These are phyloP conservation scores for Plasmodium gallinaceum DNA, from an alignment of 169 alveolate species.

Conservation along the genomic window DNA sequence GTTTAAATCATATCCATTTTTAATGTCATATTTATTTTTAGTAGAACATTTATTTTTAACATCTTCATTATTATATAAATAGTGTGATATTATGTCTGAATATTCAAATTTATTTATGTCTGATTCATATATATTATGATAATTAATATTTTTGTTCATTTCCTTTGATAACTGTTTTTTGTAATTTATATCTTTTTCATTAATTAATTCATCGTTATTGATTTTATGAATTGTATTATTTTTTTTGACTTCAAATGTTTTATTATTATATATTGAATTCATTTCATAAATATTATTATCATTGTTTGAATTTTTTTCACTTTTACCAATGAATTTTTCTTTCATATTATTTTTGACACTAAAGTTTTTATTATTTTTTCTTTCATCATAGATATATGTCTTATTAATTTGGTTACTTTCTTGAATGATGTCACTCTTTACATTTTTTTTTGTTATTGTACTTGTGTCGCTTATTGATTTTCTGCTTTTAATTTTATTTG, in stretches of 20 bases:
- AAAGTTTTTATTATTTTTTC: too few relatives aligned
- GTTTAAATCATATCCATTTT: neutral
- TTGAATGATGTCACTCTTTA: neutral
- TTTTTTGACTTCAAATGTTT: neutral
- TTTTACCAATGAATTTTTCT: too few relatives aligned
- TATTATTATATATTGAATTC: neutral
- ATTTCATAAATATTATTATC: conserved; percentile 5
- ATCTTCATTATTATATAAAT: neutral
- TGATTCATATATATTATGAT: neutral
- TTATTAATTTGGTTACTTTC: too few relatives aligned
- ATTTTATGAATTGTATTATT: too few relatives aligned
- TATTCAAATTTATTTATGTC: conserved; percentile 18
- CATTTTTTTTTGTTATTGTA: conserved; percentile 6
- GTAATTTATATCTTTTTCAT: too few relatives aligned
- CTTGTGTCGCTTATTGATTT: conserved; percentile 1
- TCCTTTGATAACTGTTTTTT: too few relatives aligned
- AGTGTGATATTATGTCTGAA: conserved; percentile 30
- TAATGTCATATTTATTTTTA: neutral
- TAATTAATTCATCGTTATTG: too few relatives aligned
- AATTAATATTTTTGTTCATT: too few relatives aligned
- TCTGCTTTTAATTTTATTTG: neutral
- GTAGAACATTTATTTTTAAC: neutral
- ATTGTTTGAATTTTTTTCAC: too few relatives aligned
- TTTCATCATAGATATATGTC: too few relatives aligned
- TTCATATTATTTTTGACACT: too few relatives aligned